phyloP scores from a whole-genome alignment of 768 basidiomycete species.

The Amanita exitialis region DNA sequence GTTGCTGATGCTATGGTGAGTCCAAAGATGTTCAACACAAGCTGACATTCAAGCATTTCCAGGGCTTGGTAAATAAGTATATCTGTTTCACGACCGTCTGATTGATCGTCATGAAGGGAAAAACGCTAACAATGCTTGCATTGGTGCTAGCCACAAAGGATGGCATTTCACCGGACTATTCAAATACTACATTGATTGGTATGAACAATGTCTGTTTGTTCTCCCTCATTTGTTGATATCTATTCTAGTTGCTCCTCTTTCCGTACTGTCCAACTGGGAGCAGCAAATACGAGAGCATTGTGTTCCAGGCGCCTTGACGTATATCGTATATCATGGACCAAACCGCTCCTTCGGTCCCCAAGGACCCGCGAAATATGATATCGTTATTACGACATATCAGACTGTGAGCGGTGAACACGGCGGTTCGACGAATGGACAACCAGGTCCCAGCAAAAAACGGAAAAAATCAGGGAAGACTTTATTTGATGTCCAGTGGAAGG shows the following conservation, averaged over 20 bases:
- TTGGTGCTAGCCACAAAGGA: slow-evolving; percentile 70
- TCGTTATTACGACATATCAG: slow-evolving; percentile 82
- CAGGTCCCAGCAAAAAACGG: slow-evolving; percentile 42
- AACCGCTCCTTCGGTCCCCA: slow-evolving; percentile 48
- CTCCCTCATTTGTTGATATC: neutral
- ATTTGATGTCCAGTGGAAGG: slow-evolving; percentile 78
- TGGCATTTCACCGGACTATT: slow-evolving; percentile 45
- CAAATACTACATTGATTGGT: slow-evolving; percentile 76
- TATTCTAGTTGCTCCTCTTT: slow-evolving; percentile 63
- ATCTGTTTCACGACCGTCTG: neutral
- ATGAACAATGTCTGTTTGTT: slow-evolving; percentile 10
- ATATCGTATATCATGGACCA: slow-evolving; percentile 63
- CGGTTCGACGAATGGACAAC: slow-evolving; percentile 12
- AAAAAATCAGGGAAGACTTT: slow-evolving; percentile 50
- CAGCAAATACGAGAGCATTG: slow-evolving; percentile 76
- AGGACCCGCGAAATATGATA: slow-evolving; percentile 57
- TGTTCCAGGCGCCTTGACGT: slow-evolving; percentile 35
- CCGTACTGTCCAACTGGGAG: slow-evolving; percentile 83
- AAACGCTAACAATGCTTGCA: slow-evolving; percentile 84
- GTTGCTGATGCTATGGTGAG: slow-evolving; percentile 84
- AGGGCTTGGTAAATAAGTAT: slow-evolving; percentile 32
- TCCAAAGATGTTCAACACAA: neutral
- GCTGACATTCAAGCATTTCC: neutral
- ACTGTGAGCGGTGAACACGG: slow-evolving; percentile 51
- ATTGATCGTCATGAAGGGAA: slow-evolving; percentile 43